Percentiles rank a stretch among this genome's conserved stretches.
These are phyloP conservation scores for Solanum gandarillasii DNA, from an alignment of 257 asterid species.

Conservation along the genomic window DNA sequence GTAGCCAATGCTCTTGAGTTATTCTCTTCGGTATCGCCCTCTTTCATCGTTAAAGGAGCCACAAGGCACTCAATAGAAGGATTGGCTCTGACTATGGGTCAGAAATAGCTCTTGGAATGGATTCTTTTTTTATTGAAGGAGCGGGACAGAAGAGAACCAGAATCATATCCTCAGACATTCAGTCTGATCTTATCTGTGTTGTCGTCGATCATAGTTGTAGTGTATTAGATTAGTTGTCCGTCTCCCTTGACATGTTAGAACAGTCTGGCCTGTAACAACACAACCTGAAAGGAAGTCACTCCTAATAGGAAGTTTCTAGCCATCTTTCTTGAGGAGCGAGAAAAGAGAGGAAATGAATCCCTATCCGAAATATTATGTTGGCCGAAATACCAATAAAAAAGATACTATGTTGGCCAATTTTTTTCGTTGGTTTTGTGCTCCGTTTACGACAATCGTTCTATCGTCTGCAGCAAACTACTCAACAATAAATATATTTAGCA, in stretches of 20 bases:
- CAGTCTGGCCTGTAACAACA: background rate
- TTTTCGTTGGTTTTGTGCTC: background rate
- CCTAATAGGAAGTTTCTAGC: background rate
- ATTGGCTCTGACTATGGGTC: background rate
- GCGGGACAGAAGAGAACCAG: background rate
- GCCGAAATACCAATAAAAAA: background rate
- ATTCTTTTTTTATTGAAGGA: background rate
- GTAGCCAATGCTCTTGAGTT: background rate
- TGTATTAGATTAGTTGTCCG: background rate
- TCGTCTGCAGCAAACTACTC: background rate
- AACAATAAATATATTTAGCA: background rate
- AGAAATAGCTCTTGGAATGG: background rate
- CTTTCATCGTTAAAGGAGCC: background rate
- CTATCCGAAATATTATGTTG: background rate
- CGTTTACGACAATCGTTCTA: background rate
- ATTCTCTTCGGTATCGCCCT: background rate
- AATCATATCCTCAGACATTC: background rate
- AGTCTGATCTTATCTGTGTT: background rate
- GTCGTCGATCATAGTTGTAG: background rate
- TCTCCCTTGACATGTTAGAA: background rate
- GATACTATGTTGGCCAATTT: background rate
- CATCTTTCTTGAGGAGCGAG: background rate
- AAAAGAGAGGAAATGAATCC: background rate
- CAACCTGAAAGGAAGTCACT: background rate
- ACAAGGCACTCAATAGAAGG: background rate